Percentiles rank a stretch among this genome's conserved stretches.
These are phyloP conservation scores for Rhodofomes roseus DNA, from an alignment of 1,284 basidiomycete genomes.

Conservation along the genomic window DNA sequence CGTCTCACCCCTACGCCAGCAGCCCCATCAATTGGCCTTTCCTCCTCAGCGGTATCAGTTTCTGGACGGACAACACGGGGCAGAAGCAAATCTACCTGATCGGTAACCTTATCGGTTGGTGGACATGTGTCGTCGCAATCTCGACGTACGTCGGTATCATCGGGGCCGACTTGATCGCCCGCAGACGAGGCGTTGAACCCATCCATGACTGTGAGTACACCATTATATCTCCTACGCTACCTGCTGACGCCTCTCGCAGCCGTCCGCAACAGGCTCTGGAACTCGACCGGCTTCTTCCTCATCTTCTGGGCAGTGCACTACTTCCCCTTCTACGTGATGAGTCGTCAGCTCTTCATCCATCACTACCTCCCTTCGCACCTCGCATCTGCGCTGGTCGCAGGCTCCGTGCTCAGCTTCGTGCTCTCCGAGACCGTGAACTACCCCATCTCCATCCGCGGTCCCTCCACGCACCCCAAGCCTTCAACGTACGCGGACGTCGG, in stretches of 20 bases:
- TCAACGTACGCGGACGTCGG: slow-evolving; percentile 71
- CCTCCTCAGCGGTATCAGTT: slow-evolving; percentile 91
- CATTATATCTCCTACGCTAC: background rate
- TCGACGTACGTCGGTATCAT: slow-evolving; percentile 89
- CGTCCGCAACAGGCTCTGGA: slow-evolving; percentile 89
- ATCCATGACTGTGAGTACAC: slow-evolving; percentile 75
- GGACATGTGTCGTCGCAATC: slow-evolving; percentile 83
- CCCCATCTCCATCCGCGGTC: slow-evolving; percentile 73
- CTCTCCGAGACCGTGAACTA: slow-evolving; percentile 91
- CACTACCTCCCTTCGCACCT: slow-evolving; percentile 97
- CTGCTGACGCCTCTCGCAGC: slow-evolving; percentile 39
- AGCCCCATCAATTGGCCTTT: slow-evolving; percentile 98
- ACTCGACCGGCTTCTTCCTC: slow-evolving; percentile 94
- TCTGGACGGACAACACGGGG: slow-evolving; percentile 88
- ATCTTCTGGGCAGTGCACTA: slow-evolving; percentile 96
- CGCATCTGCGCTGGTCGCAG: slow-evolving; percentile 88
- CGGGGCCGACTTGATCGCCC: slow-evolving; percentile 84
- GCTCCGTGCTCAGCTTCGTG: slow-evolving; percentile 89
- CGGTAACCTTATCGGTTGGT: slow-evolving; percentile 95
- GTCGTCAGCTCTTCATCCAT: slow-evolving; percentile 94
- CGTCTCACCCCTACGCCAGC: slow-evolving; percentile 94
- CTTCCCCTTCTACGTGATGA: slow-evolving; percentile 98
- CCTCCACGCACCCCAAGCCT: slow-evolving; percentile 58
- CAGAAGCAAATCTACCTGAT: slow-evolving; percentile 96
- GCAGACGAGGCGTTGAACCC: slow-evolving; percentile 81